These are phyloP conservation scores for Truncatella angustata DNA, from an alignment of 2,329 filamentous ascomycete species.

Conservation along the genomic window DNA sequence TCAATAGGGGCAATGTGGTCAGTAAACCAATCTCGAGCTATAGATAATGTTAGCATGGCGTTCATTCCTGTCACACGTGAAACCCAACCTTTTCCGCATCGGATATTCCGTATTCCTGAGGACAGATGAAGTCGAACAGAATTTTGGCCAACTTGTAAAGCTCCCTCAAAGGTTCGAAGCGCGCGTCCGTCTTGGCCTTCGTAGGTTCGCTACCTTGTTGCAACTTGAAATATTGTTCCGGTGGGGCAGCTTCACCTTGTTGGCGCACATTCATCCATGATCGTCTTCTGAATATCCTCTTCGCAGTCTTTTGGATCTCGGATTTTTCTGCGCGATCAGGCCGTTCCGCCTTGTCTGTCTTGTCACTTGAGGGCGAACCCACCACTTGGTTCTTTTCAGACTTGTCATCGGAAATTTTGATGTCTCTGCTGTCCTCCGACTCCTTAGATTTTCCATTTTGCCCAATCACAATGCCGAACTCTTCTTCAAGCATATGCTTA, in stretches of 20 bases:
- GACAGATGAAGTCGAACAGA: constrained; percentile 96
- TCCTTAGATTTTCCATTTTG: constrained; percentile 41
- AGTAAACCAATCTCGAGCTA: constrained; percentile 91
- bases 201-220: constrained; percentile 74
- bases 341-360: constrained; percentile 24
- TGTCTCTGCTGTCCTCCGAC: constrained; percentile 37
- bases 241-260: constrained; percentile 53
- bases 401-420: constrained; percentile 33
- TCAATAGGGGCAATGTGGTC: constrained; percentile 88
- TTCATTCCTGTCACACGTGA: not conserved
- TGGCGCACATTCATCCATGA: constrained; percentile 58
- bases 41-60: constrained; percentile 15
- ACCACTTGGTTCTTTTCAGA: constrained; percentile 36
- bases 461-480: constrained; percentile 45
- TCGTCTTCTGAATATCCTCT: constrained; percentile 57
- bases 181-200: constrained; percentile 77
- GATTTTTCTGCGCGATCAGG: constrained; percentile 26
- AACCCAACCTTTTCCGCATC: constrained; percentile 73
- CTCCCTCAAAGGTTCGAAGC: constrained; percentile 85
- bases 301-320: constrained; percentile 36
- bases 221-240: constrained; percentile 83
- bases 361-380: constrained; percentile 24
- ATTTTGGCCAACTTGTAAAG: constrained; percentile 93
- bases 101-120: constrained; percentile 96
- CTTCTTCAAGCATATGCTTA: constrained; percentile 72